Evolutionary conservation across 2,329 filamentous ascomycete species (phyloP), one percentile per base, ranked within the genome.

Genomic region (Allantophomopsis cytisporea): DNA sequence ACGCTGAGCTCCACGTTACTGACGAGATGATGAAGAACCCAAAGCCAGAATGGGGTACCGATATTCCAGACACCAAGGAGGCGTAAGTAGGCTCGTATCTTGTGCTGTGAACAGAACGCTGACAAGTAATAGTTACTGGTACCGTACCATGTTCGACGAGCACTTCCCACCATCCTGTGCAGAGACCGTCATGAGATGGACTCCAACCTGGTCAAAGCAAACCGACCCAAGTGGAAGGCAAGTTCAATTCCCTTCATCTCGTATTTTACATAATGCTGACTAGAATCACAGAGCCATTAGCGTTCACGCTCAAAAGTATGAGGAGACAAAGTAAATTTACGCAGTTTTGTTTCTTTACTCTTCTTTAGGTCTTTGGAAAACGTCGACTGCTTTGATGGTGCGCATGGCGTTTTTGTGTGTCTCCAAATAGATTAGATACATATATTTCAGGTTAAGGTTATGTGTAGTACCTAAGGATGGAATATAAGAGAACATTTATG

Each of bases 21-120:
- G 89, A 98, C 56, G 89, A 96, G 70, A 88, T 93, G 79, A 86
- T 96, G 83, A 87, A 88, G 72, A 89, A 93, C 75, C 89, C 91
- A 47, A 95, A 94, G 73, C 76, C 85, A 11, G 86, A 95, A 62
- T 98, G 93, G 93, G 89, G 87, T 38, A 64, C 66, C 54, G 93
- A 98, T 56, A 76, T 94, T 46, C 93, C 91, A 8, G 88, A 95
- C 56, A 88, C 82, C 56, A 98, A 98, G 74, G 91, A 98, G 66
- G 91, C 87, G 65, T 88, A 76, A 52, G 76, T 69, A 41, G 28
- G 41, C 12, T 39, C 16, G 35, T 28, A 12, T 10, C 10, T 10
- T 28, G 8, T 28, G 23, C 23, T 6, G 5, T 12, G 23, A 28
- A 28, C 23, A 28, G 8, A 28, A 28, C 11, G 8, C 23, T 28